A percentile compares a stretch with the other conserved stretches of the same genome.
phyloP scores from a whole-genome alignment of 148 eudicot species.

The Polygonum maritimum region DNA sequence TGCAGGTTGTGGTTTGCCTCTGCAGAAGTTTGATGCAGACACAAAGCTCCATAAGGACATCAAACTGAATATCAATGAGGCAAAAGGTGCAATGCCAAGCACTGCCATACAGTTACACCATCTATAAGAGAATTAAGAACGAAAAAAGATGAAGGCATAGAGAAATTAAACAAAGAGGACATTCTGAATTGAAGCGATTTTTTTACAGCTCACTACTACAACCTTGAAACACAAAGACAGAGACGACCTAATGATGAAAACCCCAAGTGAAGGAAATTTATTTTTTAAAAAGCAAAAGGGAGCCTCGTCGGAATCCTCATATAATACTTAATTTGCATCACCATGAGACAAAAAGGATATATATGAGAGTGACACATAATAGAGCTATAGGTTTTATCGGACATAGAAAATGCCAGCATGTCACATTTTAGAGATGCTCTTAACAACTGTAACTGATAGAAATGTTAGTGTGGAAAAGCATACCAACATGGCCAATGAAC shows the following conservation, averaged over 20 bases:
- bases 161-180: background rate
- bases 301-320: background rate
- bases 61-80: background rate
- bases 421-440: background rate
- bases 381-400: background rate
- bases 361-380: background rate
- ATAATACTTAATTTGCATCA: background rate
- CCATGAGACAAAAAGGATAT: background rate
- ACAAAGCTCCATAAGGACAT: background rate
- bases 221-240: background rate
- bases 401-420: background rate
- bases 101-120: background rate
- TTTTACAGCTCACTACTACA: background rate
- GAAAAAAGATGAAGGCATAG: background rate
- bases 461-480: conserved; percentile 13
- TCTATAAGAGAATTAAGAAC: background rate
- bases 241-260: background rate
- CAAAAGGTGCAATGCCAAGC: background rate
- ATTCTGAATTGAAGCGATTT: background rate
- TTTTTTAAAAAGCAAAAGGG: background rate
- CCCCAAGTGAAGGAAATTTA: background rate
- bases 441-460: background rate
- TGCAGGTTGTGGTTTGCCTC: conserved; percentile 75
- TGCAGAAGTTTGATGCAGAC: conserved; percentile 58
- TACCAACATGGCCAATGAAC: conserved; percentile 98